Evolutionary conservation across 148 eudicot species (phyloP), one percentile per base, ranked within the genome.

Genomic region (Rhododendron henanense): DNA sequence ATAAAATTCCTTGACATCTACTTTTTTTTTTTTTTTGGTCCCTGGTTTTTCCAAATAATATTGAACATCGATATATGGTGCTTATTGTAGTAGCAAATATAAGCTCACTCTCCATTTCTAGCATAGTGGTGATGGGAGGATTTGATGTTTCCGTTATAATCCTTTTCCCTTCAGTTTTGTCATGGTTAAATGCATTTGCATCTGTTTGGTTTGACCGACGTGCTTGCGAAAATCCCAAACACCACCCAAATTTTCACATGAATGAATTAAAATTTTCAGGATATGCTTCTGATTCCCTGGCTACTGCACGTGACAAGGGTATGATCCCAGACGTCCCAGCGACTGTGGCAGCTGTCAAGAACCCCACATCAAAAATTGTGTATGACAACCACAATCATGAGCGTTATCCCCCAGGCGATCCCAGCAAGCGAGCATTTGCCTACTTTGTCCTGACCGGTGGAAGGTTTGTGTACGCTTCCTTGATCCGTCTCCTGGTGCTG

Each of bases 331-430:
- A 85, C 14, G 23, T 83, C 53, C 87, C 79, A 35, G 53, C 89
- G 8, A 88, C 89, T 35, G 85, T 85, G 85, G 87, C 83, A 33
- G 89, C 89, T 67, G 53, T 84, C 21, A 88, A 88, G 87, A 88
- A 85, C 76, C 87, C 89, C 78, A 81, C 83, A 45, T 61, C 89
- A 81, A 88, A 88, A 82, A 88, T 88, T 23, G 65, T 76, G 78
- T 88, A 88, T 25, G 89, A 88, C 33, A 51, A 76, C 31, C 83
- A 88, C 87, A 88, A 88, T 39, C 89, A 88, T 35, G 89, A 88
- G 83, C 89, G 89, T 13, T 88, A 85, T 39, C 87, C 89, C 13
- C 87, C 89, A n/a, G 89, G 89, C 3, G 89, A 88, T 85, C 89
- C 89, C 21, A 84, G 87, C 78, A 87, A 87, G 85, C 84, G 89